Evolutionary conservation across 306 rosid genomes (phyloP).

Genomic region (Medicago lupulina): DNA sequence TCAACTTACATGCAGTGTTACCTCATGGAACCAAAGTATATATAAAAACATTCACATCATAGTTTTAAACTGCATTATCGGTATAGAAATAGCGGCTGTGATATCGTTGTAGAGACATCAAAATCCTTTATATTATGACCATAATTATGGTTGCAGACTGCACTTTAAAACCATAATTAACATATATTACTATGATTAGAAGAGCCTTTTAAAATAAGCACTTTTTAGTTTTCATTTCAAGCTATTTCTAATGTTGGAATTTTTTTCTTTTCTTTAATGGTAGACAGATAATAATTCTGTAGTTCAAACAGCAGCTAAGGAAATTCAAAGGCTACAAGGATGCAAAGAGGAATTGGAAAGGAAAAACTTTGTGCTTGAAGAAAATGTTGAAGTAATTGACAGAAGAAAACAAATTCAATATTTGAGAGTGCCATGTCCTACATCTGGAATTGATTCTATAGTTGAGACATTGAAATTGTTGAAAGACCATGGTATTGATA

Average conservation of each 20-base stretch:
- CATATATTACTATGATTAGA: not conserved
- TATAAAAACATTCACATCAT: not conserved
- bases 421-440: constrained; percentile 47
- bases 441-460: constrained; percentile 62
- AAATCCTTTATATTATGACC: not conserved
- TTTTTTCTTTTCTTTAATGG: not conserved
- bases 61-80: not conserved
- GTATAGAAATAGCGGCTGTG: not conserved
- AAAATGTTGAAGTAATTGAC: constrained; percentile 9
- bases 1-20: constrained; percentile 62
- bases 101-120: not conserved
- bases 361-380: constrained; percentile 50
- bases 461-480: constrained; percentile 59
- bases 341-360: constrained; percentile 54
- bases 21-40: constrained; percentile 75
- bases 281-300: constrained; percentile 76
- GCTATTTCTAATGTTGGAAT: not conserved
- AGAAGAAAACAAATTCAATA: constrained; percentile 33
- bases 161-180: not conserved
- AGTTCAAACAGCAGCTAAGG: constrained; percentile 56
- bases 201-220: not conserved
- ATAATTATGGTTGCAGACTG: no score
- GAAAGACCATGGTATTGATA: constrained; percentile 50
- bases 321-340: constrained; percentile 51
- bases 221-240: not conserved